Evolutionary conservation across 495 filamentous ascomycete genomes (phyloP).

Genomic region (Daldinia decipiens): DNA sequence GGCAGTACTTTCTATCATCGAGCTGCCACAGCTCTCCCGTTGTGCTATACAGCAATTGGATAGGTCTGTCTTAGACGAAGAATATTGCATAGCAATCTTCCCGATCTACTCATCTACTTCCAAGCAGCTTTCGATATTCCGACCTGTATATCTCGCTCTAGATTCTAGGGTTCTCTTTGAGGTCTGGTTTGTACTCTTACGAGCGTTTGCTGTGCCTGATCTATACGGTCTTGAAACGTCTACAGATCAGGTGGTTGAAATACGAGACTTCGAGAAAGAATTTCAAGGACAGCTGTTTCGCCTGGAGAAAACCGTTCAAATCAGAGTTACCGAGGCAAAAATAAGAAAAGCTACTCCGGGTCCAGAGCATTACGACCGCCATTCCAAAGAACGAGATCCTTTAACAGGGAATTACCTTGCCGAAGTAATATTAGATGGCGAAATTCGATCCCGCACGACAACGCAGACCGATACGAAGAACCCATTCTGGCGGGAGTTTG

Average conservation of each 20-base stretch:
- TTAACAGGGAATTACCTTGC: constrained; percentile 76
- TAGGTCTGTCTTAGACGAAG: constrained; percentile 90
- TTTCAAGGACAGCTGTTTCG: constrained; percentile 63
- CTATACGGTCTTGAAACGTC: constrained; percentile 71
- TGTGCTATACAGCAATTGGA: constrained; percentile 91
- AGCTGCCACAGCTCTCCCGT: constrained; percentile 87
- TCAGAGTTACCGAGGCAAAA: constrained; percentile 69
- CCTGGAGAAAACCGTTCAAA: constrained; percentile 66
- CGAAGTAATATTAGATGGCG: constrained; percentile 91
- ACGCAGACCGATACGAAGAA: constrained; percentile 82
- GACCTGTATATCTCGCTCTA: constrained; percentile 84
- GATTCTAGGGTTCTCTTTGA: constrained; percentile 92
- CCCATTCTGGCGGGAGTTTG: constrained; percentile 96
- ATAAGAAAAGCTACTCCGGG: constrained; percentile 50
- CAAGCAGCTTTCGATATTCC: constrained; percentile 69
- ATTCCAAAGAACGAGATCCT: constrained; percentile 52
- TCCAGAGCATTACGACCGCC: constrained; percentile 49
- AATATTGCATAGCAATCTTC: constrained; percentile 94
- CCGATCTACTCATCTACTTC: constrained; percentile 76
- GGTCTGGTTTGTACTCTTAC: constrained; percentile 94
- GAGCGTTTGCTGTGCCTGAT: constrained; percentile 94
- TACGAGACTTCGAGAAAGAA: constrained; percentile 53
- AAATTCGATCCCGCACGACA: constrained; percentile 85
- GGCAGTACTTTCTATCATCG: constrained; percentile 79
- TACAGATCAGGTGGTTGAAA: constrained; percentile 53